Evolutionary conservation across 2,329 filamentous ascomycete genomes (phyloP).

Genomic region (Ophiostoma sp.): DNA sequence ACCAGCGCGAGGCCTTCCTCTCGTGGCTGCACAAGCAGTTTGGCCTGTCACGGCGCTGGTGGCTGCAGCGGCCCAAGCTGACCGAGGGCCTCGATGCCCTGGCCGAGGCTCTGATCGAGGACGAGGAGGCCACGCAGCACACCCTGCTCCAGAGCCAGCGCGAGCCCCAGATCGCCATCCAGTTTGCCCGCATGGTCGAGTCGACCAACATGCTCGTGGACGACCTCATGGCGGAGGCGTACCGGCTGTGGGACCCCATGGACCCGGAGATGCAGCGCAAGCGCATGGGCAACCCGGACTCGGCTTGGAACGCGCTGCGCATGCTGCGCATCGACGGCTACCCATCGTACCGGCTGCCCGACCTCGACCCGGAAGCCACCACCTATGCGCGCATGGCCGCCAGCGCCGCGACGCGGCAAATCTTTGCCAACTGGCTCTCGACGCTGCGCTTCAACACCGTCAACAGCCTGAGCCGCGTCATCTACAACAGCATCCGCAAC

Average conservation of each 20-base stretch:
- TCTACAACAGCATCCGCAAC: conserved; percentile 45
- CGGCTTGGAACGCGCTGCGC: conserved; percentile 32
- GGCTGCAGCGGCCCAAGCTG: conserved; percentile 19
- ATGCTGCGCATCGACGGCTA: conserved; percentile 36
- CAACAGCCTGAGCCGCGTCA: conserved; percentile 56
- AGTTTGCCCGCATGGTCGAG: conserved; percentile 25
- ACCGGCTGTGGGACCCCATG: conserved; percentile 28
- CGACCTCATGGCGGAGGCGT: conserved; percentile 32
- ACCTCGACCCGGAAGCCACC: conserved; percentile 27
- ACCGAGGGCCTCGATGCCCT: conserved; percentile 18
- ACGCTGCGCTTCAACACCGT: conserved; percentile 61
- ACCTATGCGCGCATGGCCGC: conserved; percentile 27
- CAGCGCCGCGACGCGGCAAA: conserved; percentile 29
- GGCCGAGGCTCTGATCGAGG: conserved; percentile 21
- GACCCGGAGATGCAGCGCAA: conserved; percentile 26
- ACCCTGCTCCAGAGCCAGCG: conserved; percentile 22
- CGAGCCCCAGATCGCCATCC: conserved; percentile 32
- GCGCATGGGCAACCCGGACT: conserved; percentile 32
- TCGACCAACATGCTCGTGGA: conserved; percentile 34
- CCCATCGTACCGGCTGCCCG: conserved; percentile 32
- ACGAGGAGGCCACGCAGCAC: conserved; percentile 16
- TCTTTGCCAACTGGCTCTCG: conserved; percentile 31
- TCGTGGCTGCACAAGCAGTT: conserved; percentile 25
- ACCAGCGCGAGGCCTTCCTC: conserved; percentile 21
- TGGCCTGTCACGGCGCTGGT: conserved; percentile 24